Base-by-base conservation (phyloP, 345 rosid genomes). In the Hibiscus syriacus region DNA sequence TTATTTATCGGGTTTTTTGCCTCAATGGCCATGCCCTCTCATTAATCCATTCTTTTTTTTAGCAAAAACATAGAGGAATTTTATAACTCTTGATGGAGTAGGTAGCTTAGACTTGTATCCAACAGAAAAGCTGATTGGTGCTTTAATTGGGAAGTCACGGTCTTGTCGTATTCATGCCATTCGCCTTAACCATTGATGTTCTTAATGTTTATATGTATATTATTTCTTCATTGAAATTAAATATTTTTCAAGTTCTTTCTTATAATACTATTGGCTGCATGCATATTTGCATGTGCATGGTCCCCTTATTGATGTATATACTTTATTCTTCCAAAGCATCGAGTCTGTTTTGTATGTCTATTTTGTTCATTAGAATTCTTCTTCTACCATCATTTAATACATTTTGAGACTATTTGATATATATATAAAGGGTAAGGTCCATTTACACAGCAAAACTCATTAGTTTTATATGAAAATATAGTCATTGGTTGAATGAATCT, bases 31-130 rank as follows among this genome's bases (percentile, higher is more conserved):
- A 23, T 54, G 57, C 30, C 57, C 30, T 54, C 36, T 25, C 50
- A 55, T 36, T 69, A 19, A 20, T 67, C 30, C 25, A 38, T 5
- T 55, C 50, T n/a, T 20, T 39, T 10, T 50, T 67, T 67, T 52
- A 34, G 36, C 54, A 57, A 27, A 14, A 14, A 27, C 41, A 9
- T 38, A 38, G 41, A 72, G n/a, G n/a, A n/a, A n/a, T n/a, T n/a
- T n/a, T n/a, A n/a, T n/a, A n/a, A n/a, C 58, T 78, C 64, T 69
- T 73, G 48, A 32, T 67, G 50, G 69, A 66, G 74, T 74, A 32
- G 54, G 72, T 63, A 66, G 68, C 58, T 22, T 52, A 34, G 56
- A 67, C 30, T 71, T 26, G 55, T 57, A 38, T 53, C 45, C 36
- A 45, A 63, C 20, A 53, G 70, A 39, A 50, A 30, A 70, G 36